A percentile compares a stretch with the other conserved stretches of the same genome.
Conservation (phyloP, 2,329 filamentous ascomycete genomes). For the Aspergillus amoenus region DNA sequence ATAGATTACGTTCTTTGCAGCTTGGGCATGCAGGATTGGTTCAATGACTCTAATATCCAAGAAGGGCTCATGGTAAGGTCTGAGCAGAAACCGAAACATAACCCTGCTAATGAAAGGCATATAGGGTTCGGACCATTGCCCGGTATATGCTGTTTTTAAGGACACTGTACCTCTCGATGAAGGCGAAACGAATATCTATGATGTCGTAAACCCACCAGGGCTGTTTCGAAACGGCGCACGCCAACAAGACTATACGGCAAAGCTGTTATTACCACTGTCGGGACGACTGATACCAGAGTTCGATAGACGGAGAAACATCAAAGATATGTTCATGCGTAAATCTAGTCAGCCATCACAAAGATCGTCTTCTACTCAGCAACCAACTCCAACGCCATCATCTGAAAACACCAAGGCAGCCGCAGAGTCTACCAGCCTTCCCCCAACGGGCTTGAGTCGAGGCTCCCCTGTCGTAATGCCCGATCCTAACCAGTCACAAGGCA, state of each 20-base stretch:
- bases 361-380: slow-evolving; percentile 8
- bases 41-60: slow-evolving; percentile 79
- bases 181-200: slow-evolving; percentile 56
- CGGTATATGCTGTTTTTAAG: slow-evolving; percentile 75
- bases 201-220: slow-evolving; percentile 75
- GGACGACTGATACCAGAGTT: slow-evolving; percentile 87
- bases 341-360: slow-evolving; percentile 29
- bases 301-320: slow-evolving; percentile 77
- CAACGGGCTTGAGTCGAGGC: neutral
- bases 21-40: slow-evolving; percentile 75
- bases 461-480: neutral
- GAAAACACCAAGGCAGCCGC: slow-evolving; percentile 2
- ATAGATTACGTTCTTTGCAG: slow-evolving; percentile 94
- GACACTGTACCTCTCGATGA: slow-evolving; percentile 58
- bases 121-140: slow-evolving; percentile 90
- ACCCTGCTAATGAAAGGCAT: slow-evolving; percentile 19
- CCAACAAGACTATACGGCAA: slow-evolving; percentile 63
- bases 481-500: slow-evolving; percentile 14
- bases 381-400: neutral
- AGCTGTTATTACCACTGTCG: slow-evolving; percentile 69
- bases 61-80: slow-evolving; percentile 71
- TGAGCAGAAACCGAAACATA: neutral
- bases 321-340: slow-evolving; percentile 82
- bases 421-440: neutral
- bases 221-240: slow-evolving; percentile 69